Evolutionary conservation across 1,284 basidiomycete genomes (phyloP).

Genomic region (Peniophora sp.): DNA sequence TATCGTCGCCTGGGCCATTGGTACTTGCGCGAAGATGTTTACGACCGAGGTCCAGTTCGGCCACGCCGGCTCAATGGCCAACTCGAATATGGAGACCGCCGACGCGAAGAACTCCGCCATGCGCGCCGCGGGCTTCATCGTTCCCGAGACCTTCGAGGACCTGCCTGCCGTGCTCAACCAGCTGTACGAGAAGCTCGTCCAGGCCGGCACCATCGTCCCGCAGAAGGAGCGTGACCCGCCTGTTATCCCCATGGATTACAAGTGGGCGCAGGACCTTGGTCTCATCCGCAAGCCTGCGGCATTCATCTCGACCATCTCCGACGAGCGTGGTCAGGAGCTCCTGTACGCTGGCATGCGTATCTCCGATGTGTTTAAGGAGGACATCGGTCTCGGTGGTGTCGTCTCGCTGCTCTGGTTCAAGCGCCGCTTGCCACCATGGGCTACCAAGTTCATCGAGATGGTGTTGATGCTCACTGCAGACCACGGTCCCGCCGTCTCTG

Average conservation of each 20-base stretch:
- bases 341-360: conserved; percentile 99
- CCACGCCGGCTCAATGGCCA: conserved; percentile 97
- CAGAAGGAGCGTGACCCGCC: conserved; percentile 85
- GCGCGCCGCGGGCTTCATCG: conserved; percentile 92
- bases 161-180: conserved; percentile 80
- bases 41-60: conserved; percentile 99
- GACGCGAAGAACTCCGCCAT: conserved; percentile 97
- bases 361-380: conserved; percentile 97
- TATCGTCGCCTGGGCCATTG: conserved; percentile 98
- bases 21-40: conserved; percentile 99
- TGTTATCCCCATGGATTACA: conserved; percentile 99
- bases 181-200: conserved; percentile 82
- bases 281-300: conserved; percentile 98
- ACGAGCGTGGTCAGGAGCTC: conserved; percentile 98
- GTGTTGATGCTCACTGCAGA: conserved; percentile 98
- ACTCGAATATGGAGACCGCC: conserved; percentile 95
- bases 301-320: conserved; percentile 99
- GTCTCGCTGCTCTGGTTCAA: conserved; percentile 98
- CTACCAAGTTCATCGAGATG: conserved; percentile 99
- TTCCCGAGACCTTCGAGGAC: conserved; percentile 97
- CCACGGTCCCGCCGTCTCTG: conserved; percentile 94
- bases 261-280: conserved; percentile 98
- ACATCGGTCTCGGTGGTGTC: conserved; percentile 96
- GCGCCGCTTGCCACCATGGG: conserved; percentile 79
- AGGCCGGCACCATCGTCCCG: conserved; percentile 61